Evolutionary conservation across 169 alveolate species (phyloP), one percentile per base, ranked within the genome.

Genomic region (Babesia bovis): DNA sequence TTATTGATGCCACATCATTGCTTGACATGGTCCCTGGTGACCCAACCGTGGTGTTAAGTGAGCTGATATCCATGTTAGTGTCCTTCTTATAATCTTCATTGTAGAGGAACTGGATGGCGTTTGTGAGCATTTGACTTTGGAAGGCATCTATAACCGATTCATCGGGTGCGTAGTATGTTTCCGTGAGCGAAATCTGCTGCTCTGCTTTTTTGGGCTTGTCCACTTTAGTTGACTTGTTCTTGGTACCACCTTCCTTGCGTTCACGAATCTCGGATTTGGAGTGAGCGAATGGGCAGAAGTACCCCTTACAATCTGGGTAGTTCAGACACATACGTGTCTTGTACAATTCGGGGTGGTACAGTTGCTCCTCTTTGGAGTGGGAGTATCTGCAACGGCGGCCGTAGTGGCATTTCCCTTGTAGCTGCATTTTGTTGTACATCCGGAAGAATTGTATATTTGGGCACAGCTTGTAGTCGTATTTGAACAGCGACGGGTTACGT

Each of bases 311-410:
- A 19, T 82, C 82, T 69, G 94, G 92, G 77, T 79, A 68, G 72
- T 84, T 83, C 55, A 88, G 79, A 68, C 95, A 93, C 53, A 83
- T 55, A 36, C 93, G 66, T 6, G 97, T 94, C 78, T 94, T 94
- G 79, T 92, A 94, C 61, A 90, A 81, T 58, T 93, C 82, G 0
- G 97, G 97, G 69, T 94, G 97, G 75, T 94, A 94, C 50, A 89
- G 81, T 35, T 93, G 92, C 74, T 94, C 97, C 61, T 94, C 97
- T 36, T 89, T 72, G n/a, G 96, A 90, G 84, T 94, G 97, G 13
- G 97, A 90, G 82, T 89, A 94, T 30, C 91, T 94, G 66, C 97
- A 94, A 53, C 83, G 84, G 50, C 95, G 83, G 9, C 96, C 96
- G 36, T 92, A 74, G 45, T 67, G 85, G 70, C 97, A 93, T 59